These are phyloP conservation scores for Pichia pseudocactophila DNA, from an alignment of 805 yeast species.

Conservation along the genomic window DNA sequence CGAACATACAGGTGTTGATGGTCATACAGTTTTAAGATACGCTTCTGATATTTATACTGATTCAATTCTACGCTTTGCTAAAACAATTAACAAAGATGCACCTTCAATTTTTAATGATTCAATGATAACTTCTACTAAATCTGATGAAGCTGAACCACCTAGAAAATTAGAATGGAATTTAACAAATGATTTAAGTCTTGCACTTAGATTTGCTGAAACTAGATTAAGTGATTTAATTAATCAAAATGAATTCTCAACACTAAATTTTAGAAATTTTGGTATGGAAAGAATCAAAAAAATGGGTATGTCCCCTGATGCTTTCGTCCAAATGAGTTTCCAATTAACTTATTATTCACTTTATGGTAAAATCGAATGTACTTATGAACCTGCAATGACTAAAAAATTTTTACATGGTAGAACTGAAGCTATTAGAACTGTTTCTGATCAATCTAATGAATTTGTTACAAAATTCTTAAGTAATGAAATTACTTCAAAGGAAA, in stretches of 20 bases:
- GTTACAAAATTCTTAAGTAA: conserved; percentile 78
- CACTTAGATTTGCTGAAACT: conserved; percentile 86
- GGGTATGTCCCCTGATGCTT: conserved; percentile 91
- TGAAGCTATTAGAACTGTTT: conserved; percentile 82
- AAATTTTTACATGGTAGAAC: conserved; percentile 83
- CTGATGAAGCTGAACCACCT: conserved; percentile 52
- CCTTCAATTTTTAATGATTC: conserved; percentile 59
- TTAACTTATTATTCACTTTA: conserved; percentile 86
- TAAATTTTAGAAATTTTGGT: conserved; percentile 70
- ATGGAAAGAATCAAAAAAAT: conserved; percentile 69
- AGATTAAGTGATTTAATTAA: conserved; percentile 77
- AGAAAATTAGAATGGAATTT: conserved; percentile 84
- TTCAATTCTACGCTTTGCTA: conserved; percentile 79
- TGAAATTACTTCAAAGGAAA: conserved; percentile 46
- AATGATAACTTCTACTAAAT: conserved; percentile 37
- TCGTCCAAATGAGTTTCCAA: conserved; percentile 88
- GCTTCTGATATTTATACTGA: conserved; percentile 89
- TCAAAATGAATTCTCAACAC: conserved; percentile 77
- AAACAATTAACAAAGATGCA: conserved; percentile 64
- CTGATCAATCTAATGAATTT: conserved; percentile 69
- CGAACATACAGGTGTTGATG: conserved; percentile 93
- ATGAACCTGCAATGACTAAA: conserved; percentile 96
- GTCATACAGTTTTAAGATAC: conserved; percentile 83
- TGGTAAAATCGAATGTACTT: conserved; percentile 88
- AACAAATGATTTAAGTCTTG: conserved; percentile 66